Evolutionary conservation across 805 yeast species (phyloP), one percentile per base, ranked within the genome.

Genomic region (Hanseniaspora valbyensis): DNA sequence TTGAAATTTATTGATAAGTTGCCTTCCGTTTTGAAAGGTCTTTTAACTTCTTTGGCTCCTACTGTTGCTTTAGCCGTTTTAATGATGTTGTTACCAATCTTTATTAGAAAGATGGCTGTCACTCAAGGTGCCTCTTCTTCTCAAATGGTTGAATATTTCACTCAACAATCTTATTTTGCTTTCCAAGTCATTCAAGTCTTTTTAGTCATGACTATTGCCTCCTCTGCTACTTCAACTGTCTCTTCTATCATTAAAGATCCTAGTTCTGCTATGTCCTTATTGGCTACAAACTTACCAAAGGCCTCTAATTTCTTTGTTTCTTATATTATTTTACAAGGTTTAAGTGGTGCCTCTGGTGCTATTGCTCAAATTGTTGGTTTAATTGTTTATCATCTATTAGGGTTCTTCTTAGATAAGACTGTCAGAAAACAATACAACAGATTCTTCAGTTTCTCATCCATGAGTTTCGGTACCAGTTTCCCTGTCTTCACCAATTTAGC

Each of bases 401-500:
- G 89, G 10, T 59, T 58, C 8, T 21, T 77, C 10, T 66, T 82
- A 16, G 92, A 83, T 59, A 63, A 60, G 6, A 80, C 90, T 2
- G 77, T 81, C 30, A 72, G 90, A 62, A 80, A 80, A 68, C 80
- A 80, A 61, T 80, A 74, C 74, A 64, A 55, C 10, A 72, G 90
- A 61, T 83, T 77, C 64, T 66, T 69, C 19, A 69, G 66, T 2
- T 67, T 83, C 54, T 73, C 77, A 9, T 54, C 74, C 2, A 69
- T 75, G 61, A 64, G 70, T 10, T 83, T 87, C 85, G 94, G 94
- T 52, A 81, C 90, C 0, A 67, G 75, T 4, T 83, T 80, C 70
- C 92, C 94, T n/a, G 70, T 78, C 3, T 82, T 80, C 62, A 76
- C 84, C 54, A 80, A 78, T 61, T 73, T 83, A 65, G 81, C 81